Percentiles rank a stretch among this genome's conserved stretches.
Evolutionary conservation across 2,329 filamentous ascomycete genomes (phyloP).

Genomic region (Juglanconis sp.): DNA sequence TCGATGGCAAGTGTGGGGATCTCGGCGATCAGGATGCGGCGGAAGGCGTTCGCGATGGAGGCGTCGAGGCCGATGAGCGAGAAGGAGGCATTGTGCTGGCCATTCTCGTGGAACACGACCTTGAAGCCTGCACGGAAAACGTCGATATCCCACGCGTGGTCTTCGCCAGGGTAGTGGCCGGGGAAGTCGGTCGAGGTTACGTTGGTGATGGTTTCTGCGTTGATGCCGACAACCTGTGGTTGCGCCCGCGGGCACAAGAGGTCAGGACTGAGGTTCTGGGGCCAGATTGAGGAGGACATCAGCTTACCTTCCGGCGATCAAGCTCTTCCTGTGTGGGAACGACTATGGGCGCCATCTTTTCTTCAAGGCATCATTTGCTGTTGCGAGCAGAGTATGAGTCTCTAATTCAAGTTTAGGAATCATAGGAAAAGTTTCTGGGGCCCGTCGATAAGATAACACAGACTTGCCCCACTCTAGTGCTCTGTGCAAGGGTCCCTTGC

Average conservation of each 20-base stretch:
- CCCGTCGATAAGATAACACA: not conserved
- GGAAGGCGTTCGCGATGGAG: conserved; percentile 93
- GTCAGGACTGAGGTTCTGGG: not conserved
- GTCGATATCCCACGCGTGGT: conserved; percentile 49
- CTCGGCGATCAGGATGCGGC: conserved; percentile 91
- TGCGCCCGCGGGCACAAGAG: conserved; percentile 8
- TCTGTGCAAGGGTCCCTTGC: not conserved
- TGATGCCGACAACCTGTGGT: conserved; percentile 76
- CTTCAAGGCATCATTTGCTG: conserved; percentile 4
- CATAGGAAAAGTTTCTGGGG: conserved; percentile 11
- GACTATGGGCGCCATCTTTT: conserved; percentile 41
- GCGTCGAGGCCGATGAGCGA: conserved; percentile 90
- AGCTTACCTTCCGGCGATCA: conserved; percentile 56
- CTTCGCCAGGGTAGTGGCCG: conserved; percentile 84
- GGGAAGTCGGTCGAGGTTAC: conserved; percentile 90
- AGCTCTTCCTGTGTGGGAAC: conserved; percentile 54
- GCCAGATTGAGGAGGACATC: not conserved
- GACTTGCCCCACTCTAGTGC: conserved; percentile 10
- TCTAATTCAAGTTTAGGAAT: not conserved
- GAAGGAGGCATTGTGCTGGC: conserved; percentile 75
- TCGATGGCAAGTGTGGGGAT: conserved; percentile 94
- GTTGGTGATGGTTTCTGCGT: conserved; percentile 86
- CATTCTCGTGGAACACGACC: conserved; percentile 80
- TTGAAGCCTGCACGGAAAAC: conserved; percentile 39
- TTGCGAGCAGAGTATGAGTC: conserved; percentile 5